Base-by-base conservation (phyloP, 257 asterid genomes). In the Rubia yunnanensis region DNA sequence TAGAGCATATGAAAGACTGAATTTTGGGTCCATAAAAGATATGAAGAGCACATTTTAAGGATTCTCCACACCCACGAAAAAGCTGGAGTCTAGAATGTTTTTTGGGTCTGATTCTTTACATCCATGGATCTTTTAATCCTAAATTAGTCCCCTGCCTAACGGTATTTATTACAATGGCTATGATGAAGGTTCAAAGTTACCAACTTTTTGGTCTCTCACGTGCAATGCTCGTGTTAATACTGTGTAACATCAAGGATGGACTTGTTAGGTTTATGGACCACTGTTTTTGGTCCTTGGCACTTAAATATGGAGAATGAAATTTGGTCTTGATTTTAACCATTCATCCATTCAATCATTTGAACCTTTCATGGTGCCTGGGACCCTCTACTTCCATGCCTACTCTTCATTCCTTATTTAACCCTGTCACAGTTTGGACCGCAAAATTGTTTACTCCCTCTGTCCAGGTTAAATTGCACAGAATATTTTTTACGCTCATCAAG, bases 291-390 rank as follows among this genome's bases (percentile, higher is more conserved):
- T 39, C 68, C 63, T 58, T 48, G 77, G 67, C 77, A 46, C 70
- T 74, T 57, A 58, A 28, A 70, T 63, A 62, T 74, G 72, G 66
- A 66, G 84, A 83, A 77, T 80, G 79, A 78, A 30, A 68, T 74
- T 78, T 77, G 80, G 86, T 50, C 77, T 64, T 88, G 88, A 79
- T 68, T 65, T 74, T 77, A 66, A 79, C 83, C 70, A 78, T 79
- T 78, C 87, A 70, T 70, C 70, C 69, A 73, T 70, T 85, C 88
- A 85, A 85, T 85, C 85, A 82, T 88, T 88, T 86, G 89, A 73
- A 79, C 76, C 72, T 73, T 75, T 76, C 64, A 79, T 73, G 69
- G 71, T 56, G 52, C 73, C 62, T 48, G 58, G 73, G 87, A 67
- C 82, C 83, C 75, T 73, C 78, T 18, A 35, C 67, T 66, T 70